Percentiles rank a stretch among this genome's conserved stretches.
Evolutionary conservation across 2,329 filamentous ascomycete species (phyloP).

Genomic region (Aspergillus costaricaensis): DNA sequence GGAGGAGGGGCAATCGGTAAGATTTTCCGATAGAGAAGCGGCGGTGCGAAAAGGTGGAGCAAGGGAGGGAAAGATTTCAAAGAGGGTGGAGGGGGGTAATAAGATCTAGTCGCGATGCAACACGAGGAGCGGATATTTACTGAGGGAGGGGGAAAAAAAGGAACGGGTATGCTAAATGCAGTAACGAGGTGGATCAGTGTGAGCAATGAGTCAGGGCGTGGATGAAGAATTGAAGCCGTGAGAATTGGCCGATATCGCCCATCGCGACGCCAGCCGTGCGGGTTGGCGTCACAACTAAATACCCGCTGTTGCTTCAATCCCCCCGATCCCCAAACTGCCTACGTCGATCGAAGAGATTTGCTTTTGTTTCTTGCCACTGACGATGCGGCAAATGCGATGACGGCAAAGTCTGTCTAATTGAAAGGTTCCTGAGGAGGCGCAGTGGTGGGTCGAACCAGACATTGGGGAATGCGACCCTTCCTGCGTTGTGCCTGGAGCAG

Average conservation of each 20-base stretch:
- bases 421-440: slow-evolving; percentile 7
- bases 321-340: background rate
- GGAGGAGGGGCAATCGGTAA: background rate
- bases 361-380: slow-evolving; percentile 10
- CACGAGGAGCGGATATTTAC: background rate
- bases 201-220: slow-evolving; percentile 11
- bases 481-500: background rate
- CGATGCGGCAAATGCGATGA: slow-evolving; percentile 9
- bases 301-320: background rate
- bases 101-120: background rate
- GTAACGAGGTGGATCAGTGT: slow-evolving; percentile 11
- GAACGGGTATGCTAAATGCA: slow-evolving; percentile 1
- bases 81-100: background rate
- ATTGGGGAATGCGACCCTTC: background rate
- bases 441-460: slow-evolving; percentile 15
- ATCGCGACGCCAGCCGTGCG: slow-evolving; percentile 1
- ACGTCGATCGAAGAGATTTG: slow-evolving; percentile 8
- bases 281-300: background rate
- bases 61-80: background rate
- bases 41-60: slow-evolving; percentile 2
- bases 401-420: slow-evolving; percentile 21
- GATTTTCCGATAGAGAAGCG: background rate
- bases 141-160: background rate
- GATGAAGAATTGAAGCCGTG: slow-evolving; percentile 7
- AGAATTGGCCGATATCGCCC: slow-evolving; percentile 34